Percentiles rank a stretch among this genome's conserved stretches.
phyloP scores from a whole-genome alignment of 306 rosid species.

The Heteromeles arbutifolia region DNA sequence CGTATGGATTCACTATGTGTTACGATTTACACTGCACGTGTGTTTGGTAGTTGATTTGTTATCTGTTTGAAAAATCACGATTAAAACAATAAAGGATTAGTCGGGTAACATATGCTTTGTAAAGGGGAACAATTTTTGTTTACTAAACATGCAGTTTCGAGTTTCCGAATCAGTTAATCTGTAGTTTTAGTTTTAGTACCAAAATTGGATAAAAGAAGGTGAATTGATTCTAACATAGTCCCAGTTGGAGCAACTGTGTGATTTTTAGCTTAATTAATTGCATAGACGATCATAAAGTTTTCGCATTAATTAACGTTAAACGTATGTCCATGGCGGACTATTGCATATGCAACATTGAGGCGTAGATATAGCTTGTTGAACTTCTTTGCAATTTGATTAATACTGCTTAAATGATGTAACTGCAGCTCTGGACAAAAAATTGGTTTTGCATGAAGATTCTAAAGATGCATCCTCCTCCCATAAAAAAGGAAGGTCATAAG shows the following conservation, averaged over 20 bases:
- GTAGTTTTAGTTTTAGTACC: not conserved
- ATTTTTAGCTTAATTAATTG: not conserved
- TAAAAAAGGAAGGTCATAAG: constrained; percentile 15
- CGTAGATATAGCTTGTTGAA: not conserved
- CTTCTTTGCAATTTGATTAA: not conserved
- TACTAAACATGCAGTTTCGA: not conserved
- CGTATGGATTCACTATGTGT: constrained; percentile 5
- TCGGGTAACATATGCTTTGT: not conserved
- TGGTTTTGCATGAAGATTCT: constrained; percentile 29
- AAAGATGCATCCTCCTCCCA: constrained; percentile 10
- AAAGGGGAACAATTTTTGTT: not conserved
- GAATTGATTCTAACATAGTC: not conserved
- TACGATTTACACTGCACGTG: constrained; percentile 7
- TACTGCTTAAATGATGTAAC: not conserved
- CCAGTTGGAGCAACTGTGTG: not conserved
- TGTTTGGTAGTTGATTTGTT: constrained; percentile 19
- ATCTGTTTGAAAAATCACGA: not conserved
- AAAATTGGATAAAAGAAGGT: not conserved
- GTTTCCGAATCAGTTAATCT: constrained; percentile 9
- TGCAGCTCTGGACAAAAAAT: not conserved
- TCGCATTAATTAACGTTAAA: not conserved
- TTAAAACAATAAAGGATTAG: not conserved
- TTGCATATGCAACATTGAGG: not conserved
- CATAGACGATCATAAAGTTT: too few species aligned
- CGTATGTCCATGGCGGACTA: not conserved